Conservation (phyloP, 345 rosid genomes). For the Euphorbia lathyris region DNA sequence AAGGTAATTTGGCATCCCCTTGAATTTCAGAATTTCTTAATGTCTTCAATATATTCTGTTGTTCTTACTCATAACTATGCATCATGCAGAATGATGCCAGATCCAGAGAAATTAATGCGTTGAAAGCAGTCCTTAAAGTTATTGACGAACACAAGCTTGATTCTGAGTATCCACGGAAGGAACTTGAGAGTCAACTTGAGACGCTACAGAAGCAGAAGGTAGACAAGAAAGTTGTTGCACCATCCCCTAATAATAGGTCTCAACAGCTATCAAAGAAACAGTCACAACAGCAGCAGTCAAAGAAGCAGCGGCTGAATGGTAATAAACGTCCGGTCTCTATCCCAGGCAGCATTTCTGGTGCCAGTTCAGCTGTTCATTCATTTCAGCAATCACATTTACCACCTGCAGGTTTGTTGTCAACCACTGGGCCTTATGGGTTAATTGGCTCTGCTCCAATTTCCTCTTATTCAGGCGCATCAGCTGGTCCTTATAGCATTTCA, state of each 20-base stretch:
- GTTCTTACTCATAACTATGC: slow-evolving; percentile 1
- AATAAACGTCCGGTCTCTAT: slow-evolving; percentile 37
- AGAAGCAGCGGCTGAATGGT: slow-evolving; percentile 27
- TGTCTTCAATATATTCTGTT: not conserved
- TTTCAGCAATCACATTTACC: slow-evolving; percentile 41
- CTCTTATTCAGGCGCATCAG: slow-evolving; percentile 41
- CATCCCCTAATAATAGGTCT: slow-evolving; percentile 10
- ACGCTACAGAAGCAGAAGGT: slow-evolving; percentile 27
- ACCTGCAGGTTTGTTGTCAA: slow-evolving; percentile 37
- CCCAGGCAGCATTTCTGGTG: slow-evolving; percentile 22
- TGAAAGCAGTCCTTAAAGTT: slow-evolving; percentile 55
- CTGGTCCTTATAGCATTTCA: slow-evolving; percentile 36
- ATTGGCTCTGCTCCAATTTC: slow-evolving; percentile 27
- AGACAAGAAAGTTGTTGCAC: slow-evolving; percentile 9
- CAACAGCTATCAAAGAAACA: slow-evolving; percentile 17
- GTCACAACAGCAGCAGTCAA: slow-evolving; percentile 13
- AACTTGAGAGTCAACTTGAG: slow-evolving; percentile 26
- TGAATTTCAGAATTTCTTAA: slow-evolving; percentile 2
- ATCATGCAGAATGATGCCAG: slow-evolving; percentile 51
- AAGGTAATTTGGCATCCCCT: slow-evolving; percentile 37
- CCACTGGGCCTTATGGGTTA: slow-evolving; percentile 38
- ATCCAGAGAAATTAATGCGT: slow-evolving; percentile 50
- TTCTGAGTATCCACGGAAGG: slow-evolving; percentile 36
- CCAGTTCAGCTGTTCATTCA: slow-evolving; percentile 26
- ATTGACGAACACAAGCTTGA: slow-evolving; percentile 58